Evolutionary conservation across 179 eudicot species (phyloP).

Genomic region (Heliamphora pulchella): DNA sequence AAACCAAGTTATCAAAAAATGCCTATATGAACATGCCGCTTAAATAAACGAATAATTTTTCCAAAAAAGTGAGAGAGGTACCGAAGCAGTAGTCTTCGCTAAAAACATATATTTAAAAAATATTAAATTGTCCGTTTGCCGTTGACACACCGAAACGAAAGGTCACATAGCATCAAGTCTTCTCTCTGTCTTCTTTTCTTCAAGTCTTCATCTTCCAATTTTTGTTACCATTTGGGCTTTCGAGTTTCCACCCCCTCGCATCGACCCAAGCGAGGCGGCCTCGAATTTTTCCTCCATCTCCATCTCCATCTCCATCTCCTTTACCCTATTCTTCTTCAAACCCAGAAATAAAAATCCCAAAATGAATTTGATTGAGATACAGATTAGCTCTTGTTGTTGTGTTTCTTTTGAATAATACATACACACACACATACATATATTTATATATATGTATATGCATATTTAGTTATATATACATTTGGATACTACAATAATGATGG

Average conservation of each 20-base stretch:
- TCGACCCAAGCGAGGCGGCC: conserved; percentile 11
- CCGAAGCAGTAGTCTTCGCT: too few relatives aligned
- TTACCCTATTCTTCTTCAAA: not conserved
- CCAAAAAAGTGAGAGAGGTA: too few relatives aligned
- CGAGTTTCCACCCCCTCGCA: not conserved
- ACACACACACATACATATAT: not conserved
- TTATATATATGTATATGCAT: not conserved
- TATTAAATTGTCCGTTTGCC: conserved; percentile 14
- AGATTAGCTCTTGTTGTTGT: not conserved
- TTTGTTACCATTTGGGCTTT: not conserved
- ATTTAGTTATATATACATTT: not conserved
- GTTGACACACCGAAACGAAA: conserved; percentile 20
- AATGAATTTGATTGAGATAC: not conserved
- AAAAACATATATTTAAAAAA: not conserved
- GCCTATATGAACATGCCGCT: too few relatives aligned
- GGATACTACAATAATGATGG: conserved; percentile 15
- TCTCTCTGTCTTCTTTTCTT: conserved; percentile 13
- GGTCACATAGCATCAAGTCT: not conserved
- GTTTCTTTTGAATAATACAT: not conserved
- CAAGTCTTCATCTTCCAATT: not conserved
- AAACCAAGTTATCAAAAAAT: too few relatives aligned
- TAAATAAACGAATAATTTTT: too few relatives aligned
- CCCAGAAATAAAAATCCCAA: not conserved
- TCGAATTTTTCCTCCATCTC: not conserved
- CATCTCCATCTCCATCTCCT: too few relatives aligned